These are phyloP conservation scores for Turritis glabra DNA, from an alignment of 345 rosid genomes.

Conservation along the genomic window DNA sequence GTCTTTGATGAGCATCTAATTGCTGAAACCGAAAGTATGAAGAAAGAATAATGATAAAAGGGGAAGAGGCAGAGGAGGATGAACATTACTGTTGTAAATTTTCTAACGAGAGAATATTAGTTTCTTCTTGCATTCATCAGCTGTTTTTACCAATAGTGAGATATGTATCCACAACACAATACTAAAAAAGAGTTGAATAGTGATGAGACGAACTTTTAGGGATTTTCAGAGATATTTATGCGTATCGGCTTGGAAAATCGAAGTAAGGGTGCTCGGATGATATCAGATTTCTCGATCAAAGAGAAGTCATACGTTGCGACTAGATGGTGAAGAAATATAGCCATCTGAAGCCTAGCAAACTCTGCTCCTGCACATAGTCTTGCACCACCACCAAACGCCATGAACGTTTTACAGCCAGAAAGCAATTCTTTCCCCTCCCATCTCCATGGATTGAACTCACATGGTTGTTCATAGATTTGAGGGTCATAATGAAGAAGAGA, in stretches of 20 bases:
- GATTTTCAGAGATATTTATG: neutral
- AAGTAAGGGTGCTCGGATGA: slow-evolving; percentile 28
- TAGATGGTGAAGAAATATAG: slow-evolving; percentile 42
- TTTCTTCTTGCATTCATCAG: neutral
- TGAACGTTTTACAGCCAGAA: slow-evolving; percentile 45
- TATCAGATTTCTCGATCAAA: slow-evolving; percentile 21
- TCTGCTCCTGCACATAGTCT: slow-evolving; percentile 54
- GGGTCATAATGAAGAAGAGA: slow-evolving; percentile 41
- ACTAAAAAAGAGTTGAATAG: neutral
- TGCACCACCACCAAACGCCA: slow-evolving; percentile 53
- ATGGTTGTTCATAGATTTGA: slow-evolving; percentile 38
- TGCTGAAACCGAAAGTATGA: slow-evolving; percentile 45
- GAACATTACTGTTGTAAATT: neutral
- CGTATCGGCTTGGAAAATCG: slow-evolving; percentile 33
- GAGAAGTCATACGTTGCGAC: slow-evolving; percentile 40
- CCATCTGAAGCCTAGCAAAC: slow-evolving; percentile 42
- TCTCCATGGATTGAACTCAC: slow-evolving; percentile 48
- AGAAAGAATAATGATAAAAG: slow-evolving; percentile 15
- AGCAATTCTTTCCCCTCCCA: slow-evolving; percentile 45
- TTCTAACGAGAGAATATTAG: neutral
- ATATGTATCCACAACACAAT: neutral
- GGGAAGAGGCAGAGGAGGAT: neutral
- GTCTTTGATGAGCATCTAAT: slow-evolving; percentile 45
- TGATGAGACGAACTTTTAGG: neutral
- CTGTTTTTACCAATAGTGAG: neutral